Percentiles rank a stretch among this genome's conserved stretches.
phyloP scores from a whole-genome alignment of 2,329 filamentous ascomycete species.

The Neodidymelliopsis sp. region DNA sequence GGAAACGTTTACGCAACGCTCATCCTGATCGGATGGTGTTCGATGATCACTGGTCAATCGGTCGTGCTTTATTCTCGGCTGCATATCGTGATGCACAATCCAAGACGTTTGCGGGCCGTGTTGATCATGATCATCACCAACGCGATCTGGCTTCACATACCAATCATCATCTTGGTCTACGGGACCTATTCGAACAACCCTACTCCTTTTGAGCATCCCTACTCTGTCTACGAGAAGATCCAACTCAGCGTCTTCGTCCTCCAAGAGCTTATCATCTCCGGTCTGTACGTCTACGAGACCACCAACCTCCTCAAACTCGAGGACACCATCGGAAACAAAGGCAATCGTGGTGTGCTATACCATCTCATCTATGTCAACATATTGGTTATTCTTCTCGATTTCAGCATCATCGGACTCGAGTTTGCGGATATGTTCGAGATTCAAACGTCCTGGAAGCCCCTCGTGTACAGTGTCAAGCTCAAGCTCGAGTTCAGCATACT shows the following conservation, averaged over 20 bases:
- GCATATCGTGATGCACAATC: conserved; percentile 63
- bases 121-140: conserved; percentile 65
- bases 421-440: conserved; percentile 29
- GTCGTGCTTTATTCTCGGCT: conserved; percentile 68
- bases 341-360: conserved; percentile 20
- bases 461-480: conserved; percentile 55
- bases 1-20: conserved; percentile 46
- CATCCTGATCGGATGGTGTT: conserved; percentile 63
- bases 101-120: conserved; percentile 55
- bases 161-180: conserved; percentile 61
- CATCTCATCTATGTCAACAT: conserved; percentile 34
- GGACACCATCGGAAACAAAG: conserved; percentile 22
- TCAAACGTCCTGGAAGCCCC: conserved; percentile 44
- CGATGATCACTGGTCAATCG: conserved; percentile 67
- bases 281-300: conserved; percentile 61
- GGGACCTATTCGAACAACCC: conserved; percentile 53
- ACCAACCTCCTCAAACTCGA: conserved; percentile 25
- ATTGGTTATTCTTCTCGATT: conserved; percentile 33
- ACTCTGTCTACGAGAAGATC: conserved; percentile 52
- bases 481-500: conserved; percentile 64
- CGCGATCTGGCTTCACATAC: conserved; percentile 60
- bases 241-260: conserved; percentile 50
- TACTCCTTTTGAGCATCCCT: conserved; percentile 35
- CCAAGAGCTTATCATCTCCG: conserved; percentile 48
- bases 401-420: conserved; percentile 31